Evolutionary conservation across 495 filamentous ascomycete species (phyloP), one percentile per base, ranked within the genome.

Genomic region (Glonium stellatum): DNA sequence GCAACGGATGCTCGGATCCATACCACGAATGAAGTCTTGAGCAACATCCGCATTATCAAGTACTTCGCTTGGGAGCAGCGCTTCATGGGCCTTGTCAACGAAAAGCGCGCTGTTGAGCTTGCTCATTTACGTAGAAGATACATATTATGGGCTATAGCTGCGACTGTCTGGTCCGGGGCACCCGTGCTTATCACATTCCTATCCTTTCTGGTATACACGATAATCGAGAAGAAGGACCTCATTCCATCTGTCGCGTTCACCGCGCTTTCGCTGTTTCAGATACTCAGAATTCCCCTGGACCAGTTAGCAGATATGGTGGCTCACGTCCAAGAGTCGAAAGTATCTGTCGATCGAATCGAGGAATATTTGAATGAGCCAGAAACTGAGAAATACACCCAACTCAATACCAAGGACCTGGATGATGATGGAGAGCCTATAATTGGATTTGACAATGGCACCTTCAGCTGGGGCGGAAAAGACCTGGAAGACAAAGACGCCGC

Each of bases 291-390:
- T 57, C 95, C 95, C 9, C 74, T 99, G 54, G 95, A 99, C 73
- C 95, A 97, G 69, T 79, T 99, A 4, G 95, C 95, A 48, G 95
- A 99, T 70, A 99, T 99, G 95, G 84, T 99, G 69, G 95, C 95
- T 37, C 95, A 96, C 70, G 92, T 99, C 8, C 90, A 96, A 75
- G 95, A 99, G 74, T 89, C 91, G 10, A 93, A 95, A 76, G 95
- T 99, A 34, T 97, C 95, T 1, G 82, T 99, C 48, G 92, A 95
- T 69, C 90, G 95, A 74, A 90, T 99, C 19, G 93, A 99, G 67
- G 87, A 96, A 62, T 99, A 96, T 70, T 72, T 99, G 54, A 86
- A 82, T 55, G 95, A 99, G 69, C 89, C 95, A 23, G 95, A 99
- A 73, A 97, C 93, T 0, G 90, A 93, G 59, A 99, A 99, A 71